These are phyloP conservation scores for Leccinum arenicola DNA, from an alignment of 768 basidiomycete genomes.

Conservation along the genomic window DNA sequence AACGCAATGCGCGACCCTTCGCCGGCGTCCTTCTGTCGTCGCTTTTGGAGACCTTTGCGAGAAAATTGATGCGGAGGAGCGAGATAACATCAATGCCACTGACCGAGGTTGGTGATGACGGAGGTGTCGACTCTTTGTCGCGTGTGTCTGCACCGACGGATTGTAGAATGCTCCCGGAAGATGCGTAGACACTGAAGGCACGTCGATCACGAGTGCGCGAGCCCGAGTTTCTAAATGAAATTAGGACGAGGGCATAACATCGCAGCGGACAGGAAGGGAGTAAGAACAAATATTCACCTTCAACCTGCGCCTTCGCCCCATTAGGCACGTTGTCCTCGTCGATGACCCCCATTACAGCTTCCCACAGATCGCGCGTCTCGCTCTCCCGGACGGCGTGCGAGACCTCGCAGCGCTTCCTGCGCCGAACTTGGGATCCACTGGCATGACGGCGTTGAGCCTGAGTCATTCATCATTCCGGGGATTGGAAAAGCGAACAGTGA, in stretches of 20 bases:
- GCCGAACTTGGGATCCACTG: constrained; percentile 48
- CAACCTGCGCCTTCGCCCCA: constrained; percentile 39
- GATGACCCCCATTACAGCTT: constrained; percentile 11
- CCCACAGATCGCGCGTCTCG: constrained; percentile 69
- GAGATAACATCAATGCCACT: constrained; percentile 86
- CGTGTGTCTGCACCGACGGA: constrained; percentile 76
- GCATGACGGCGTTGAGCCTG: too few species aligned
- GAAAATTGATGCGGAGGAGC: constrained; percentile 64
- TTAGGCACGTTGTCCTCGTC: constrained; percentile 29
- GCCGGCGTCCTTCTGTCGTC: constrained; percentile 77
- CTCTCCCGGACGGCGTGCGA: constrained; percentile 69
- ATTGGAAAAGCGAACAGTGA: too few species aligned
- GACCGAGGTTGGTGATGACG: constrained; percentile 82
- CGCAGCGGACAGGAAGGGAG: too few species aligned
- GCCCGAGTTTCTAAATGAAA: constrained; percentile 44
- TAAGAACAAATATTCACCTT: constrained; percentile 31
- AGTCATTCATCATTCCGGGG: too few species aligned
- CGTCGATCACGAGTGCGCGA: constrained; percentile 49
- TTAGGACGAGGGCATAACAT: background rate
- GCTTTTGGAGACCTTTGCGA: constrained; percentile 76
- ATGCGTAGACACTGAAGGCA: constrained; percentile 67
- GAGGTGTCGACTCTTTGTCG: constrained; percentile 96
- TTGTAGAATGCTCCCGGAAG: constrained; percentile 69
- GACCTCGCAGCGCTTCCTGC: constrained; percentile 45
- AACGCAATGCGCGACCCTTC: constrained; percentile 63